Base-by-base conservation (phyloP, 2,329 filamentous ascomycete genomes). In the Nannizziopsis arthrosporioides region DNA sequence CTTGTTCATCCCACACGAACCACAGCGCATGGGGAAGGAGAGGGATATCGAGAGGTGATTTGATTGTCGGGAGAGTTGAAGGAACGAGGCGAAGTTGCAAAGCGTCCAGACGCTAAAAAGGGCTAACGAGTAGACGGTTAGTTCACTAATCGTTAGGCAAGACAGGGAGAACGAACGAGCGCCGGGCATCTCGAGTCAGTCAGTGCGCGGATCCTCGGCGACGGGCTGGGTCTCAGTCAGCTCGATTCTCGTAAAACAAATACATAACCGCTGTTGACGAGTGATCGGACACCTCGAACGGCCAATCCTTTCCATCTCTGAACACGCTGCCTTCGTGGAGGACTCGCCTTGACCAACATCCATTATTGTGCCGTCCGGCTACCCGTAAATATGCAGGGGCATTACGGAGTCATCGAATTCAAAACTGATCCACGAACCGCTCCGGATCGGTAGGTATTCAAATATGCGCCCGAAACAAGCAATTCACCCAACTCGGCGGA, bases 1-100 rank as follows among this genome's bases (percentile, higher is more conserved):
- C 53, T 27, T 27, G 40, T 54, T 48, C 48, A 52, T 41, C 38
- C 37, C 45, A 52, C 47, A 49, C 54, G 49, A 50, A 44, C 45
- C 47, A 42, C 46, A 30, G 36, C 38, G 42, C 42, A 45, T 40
- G 15, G 4, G 11, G 31, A 17, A 43, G 32, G 17, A 15, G 47
- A 17, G 32, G 19, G 31, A 36, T 44, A 14, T 17, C 35, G 27
- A 19, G 15, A 15, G 22, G 17, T 17, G 12, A 27, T 42, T 30
- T 30, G n/a, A 4, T 42, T 14, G 11, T 22, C 15, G n/a, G n/a
- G 15, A 30, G 19, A 31, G n/a, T 27, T 27, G 12, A 30, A 30
- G 18, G 36, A 38, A 14, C 18, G 35, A 40, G 30, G 44, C 22
- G 22, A 27, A 27, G 22, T 27, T 27, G 22, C 22, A 27, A 27